Base-by-base conservation (phyloP, 2,329 filamentous ascomycete species). In the Aspergillus aculeatus region DNA sequence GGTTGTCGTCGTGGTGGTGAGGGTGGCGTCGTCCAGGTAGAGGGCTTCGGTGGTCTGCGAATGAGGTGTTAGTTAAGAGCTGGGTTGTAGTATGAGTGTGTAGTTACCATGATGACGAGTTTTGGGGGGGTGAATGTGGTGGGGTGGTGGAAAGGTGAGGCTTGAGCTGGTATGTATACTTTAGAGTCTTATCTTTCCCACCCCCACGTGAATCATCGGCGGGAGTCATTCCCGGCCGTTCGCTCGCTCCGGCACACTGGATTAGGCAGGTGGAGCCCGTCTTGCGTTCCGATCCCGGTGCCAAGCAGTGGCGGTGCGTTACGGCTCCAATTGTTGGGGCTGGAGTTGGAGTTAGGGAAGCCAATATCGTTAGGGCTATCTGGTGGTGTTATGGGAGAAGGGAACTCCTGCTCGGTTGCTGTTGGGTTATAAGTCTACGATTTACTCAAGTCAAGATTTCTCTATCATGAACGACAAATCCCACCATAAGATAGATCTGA, bases 11-110 rank as follows among this genome's bases (percentile, higher is more conserved):
- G 64, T 53, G 21, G 60, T 62, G 55, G 61, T 61, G 21, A 69
- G 51, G 14, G 69, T 63, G 29, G 63, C 64, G 57, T 71, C 64
- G 21, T 66, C 50, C n/a, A 70, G 65, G 52, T 71, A 71, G 32
- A 71, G 54, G 55, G 69, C 65, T 55, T 70, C 51, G 9, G 59
- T 61, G 14, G 54, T 44, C 38, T 44, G 38, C 1, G n/a, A 3
- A 3, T 10, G 38, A 0, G 5, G 19, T 4, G 6, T 41, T 16
- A 41, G 16, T 19, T 5, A 6, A 6, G 3, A 3, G 12, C 16
- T 35, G 32, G 11, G 3, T 35, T 14, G 32, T 2, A n/a, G 3
- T 16, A 7, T 44, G 38, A n/a, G 38, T 19, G 16, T 19, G 14
- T 6, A 9, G 16, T 44, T 19, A 44, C 38, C 38, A 44, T 44